Evolutionary conservation across 306 rosid species (phyloP).

Genomic region (Benincasa hispida): DNA sequence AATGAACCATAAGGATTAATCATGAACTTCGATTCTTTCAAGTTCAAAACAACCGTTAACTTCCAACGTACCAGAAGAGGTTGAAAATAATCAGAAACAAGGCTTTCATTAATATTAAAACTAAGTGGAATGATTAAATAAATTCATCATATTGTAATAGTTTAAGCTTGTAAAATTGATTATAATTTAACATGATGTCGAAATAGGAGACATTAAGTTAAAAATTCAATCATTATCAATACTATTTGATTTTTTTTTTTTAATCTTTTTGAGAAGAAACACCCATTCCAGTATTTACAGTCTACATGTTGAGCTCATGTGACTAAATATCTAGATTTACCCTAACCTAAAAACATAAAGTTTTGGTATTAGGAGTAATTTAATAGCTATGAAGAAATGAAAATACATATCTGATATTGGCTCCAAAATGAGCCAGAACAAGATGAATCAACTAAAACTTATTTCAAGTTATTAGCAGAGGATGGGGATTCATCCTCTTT

Average conservation of each 20-base stretch:
- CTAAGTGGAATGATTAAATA: background rate
- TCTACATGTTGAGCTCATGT: background rate
- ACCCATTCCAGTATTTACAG: background rate
- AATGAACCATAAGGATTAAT: constrained; percentile 18
- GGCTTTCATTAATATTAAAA: background rate
- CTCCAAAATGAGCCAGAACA: background rate
- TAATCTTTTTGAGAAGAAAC: background rate
- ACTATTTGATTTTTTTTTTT: no score
- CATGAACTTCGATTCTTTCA: constrained; percentile 6
- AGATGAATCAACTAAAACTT: background rate
- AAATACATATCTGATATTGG: background rate
- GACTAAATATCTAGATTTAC: background rate
- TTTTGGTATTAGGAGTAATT: background rate
- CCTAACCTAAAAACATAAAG: background rate
- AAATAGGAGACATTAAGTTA: background rate
- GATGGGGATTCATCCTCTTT: background rate
- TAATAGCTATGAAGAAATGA: background rate
- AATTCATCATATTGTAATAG: background rate
- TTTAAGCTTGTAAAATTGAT: background rate
- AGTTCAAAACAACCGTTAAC: constrained; percentile 3
- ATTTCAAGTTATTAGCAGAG: background rate
- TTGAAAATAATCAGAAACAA: background rate
- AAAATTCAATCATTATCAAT: background rate
- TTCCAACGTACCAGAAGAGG: background rate
- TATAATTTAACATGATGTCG: background rate